Percentiles rank a stretch among this genome's conserved stretches.
Conservation (phyloP, 2,329 filamentous ascomycete species). For the Corniculantispora saksenae region DNA sequence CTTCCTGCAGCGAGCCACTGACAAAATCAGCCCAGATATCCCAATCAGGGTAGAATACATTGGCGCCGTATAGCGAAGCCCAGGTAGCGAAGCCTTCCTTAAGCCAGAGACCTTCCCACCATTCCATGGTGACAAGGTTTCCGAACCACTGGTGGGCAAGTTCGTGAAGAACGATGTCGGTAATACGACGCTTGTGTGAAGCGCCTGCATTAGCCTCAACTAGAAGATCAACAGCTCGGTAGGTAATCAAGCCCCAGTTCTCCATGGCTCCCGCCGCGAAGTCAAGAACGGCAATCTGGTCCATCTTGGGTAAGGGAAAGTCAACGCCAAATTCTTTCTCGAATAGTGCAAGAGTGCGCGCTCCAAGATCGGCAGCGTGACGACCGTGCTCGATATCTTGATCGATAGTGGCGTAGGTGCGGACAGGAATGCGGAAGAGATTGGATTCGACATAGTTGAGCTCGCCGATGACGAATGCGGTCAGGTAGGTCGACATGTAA, state of each 20-base stretch:
- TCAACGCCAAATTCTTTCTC: slow-evolving; percentile 89
- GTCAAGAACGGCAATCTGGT: slow-evolving; percentile 90
- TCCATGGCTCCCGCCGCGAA: slow-evolving; percentile 97
- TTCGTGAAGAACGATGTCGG: slow-evolving; percentile 95
- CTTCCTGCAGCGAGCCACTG: slow-evolving; percentile 86
- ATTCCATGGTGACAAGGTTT: slow-evolving; percentile 96
- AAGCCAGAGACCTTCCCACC: slow-evolving; percentile 96
- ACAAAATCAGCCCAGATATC: slow-evolving; percentile 97
- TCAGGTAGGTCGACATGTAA: slow-evolving; percentile 91
- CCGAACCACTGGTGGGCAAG: slow-evolving; percentile 98
- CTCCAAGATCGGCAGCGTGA: slow-evolving; percentile 87
- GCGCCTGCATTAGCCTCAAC: slow-evolving; percentile 89
- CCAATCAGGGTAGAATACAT: slow-evolving; percentile 96
- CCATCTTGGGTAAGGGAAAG: slow-evolving; percentile 52
- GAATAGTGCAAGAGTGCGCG: slow-evolving; percentile 88
- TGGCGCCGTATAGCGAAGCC: slow-evolving; percentile 71
- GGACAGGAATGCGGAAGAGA: slow-evolving; percentile 85
- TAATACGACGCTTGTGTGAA: slow-evolving; percentile 88
- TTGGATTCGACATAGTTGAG: slow-evolving; percentile 92
- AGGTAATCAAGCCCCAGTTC: slow-evolving; percentile 96
- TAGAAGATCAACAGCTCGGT: slow-evolving; percentile 79
- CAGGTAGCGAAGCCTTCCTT: slow-evolving; percentile 82
- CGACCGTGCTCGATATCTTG: slow-evolving; percentile 87
- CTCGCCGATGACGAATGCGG: slow-evolving; percentile 92
- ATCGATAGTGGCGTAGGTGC: slow-evolving; percentile 88